Percentiles rank a stretch among this genome's conserved stretches.
Evolutionary conservation across 2,329 filamentous ascomycete genomes (phyloP).

Genomic region (Aspergillus tanneri): DNA sequence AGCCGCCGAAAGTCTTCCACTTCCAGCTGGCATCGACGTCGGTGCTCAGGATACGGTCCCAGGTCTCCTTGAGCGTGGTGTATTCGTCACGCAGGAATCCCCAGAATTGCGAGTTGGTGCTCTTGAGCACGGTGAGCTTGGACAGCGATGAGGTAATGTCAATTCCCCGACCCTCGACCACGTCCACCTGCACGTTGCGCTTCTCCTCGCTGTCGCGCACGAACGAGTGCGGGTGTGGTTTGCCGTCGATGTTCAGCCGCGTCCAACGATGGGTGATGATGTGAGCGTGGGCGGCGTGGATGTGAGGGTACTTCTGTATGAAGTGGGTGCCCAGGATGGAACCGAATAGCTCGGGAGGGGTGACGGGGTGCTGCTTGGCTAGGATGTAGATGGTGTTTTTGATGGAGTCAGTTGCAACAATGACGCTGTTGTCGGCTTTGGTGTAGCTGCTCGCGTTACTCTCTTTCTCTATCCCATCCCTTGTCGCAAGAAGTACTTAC

Average conservation of each 20-base stretch:
- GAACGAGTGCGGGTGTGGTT: constrained; percentile 94
- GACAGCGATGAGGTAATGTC: constrained; percentile 74
- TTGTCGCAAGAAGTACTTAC: constrained; percentile 48
- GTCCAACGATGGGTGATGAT: constrained; percentile 88
- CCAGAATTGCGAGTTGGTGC: constrained; percentile 93
- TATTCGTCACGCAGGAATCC: constrained; percentile 91
- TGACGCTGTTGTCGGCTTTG: constrained; percentile 85
- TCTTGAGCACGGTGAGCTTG: constrained; percentile 88
- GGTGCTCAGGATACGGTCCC: constrained; percentile 93
- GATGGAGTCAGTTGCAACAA: constrained; percentile 96
- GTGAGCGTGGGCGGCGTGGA: constrained; percentile 77
- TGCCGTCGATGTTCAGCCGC: constrained; percentile 80
- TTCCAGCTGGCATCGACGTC: constrained; percentile 85
- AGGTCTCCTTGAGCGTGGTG: constrained; percentile 85
- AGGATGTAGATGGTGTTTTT: constrained; percentile 97
- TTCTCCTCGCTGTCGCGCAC: constrained; percentile 85
- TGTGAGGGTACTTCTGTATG: constrained; percentile 81
- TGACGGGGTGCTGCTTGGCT: constrained; percentile 89
- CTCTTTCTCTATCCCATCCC: background rate
- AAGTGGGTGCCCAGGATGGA: constrained; percentile 85
- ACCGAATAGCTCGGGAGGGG: constrained; percentile 88
- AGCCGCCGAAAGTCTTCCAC: constrained; percentile 69
- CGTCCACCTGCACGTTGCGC: constrained; percentile 73
- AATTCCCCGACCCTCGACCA: constrained; percentile 68
- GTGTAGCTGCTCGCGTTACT: constrained; percentile 69